Percentiles rank a stretch among this genome's conserved stretches.
Conservation (phyloP, 257 asterid genomes). For the Capsicum rhomboideum region DNA sequence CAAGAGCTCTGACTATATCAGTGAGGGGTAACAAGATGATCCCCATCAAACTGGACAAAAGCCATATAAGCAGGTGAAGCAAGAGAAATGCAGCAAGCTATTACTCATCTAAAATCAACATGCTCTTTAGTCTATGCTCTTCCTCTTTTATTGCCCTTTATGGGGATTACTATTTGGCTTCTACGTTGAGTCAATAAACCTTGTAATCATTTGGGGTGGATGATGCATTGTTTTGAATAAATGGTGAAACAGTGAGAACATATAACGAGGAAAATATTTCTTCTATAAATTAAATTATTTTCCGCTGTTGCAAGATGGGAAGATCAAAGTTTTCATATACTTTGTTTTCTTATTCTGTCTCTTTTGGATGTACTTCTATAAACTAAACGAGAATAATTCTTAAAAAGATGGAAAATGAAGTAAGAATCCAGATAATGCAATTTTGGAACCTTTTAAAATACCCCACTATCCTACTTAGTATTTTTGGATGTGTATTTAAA, state of each 20-base stretch:
- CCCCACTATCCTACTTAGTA: not conserved
- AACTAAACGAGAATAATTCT: not conserved
- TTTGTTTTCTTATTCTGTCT: not conserved
- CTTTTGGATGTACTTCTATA: no score
- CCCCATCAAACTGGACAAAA: not conserved
- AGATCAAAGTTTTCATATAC: not conserved
- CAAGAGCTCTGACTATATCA: not conserved
- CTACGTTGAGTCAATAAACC: not conserved
- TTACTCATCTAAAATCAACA: not conserved
- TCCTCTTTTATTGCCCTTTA: not conserved
- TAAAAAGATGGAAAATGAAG: not conserved
- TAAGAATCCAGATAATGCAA: not conserved
- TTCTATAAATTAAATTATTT: not conserved
- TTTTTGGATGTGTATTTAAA: not conserved
- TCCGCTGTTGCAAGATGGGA: not conserved
- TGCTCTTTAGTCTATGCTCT: not conserved
- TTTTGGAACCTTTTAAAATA: not conserved
- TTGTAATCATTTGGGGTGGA: not conserved
- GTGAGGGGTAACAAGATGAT: not conserved
- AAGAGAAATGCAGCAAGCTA: not conserved
- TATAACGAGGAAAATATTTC: not conserved
- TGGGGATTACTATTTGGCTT: not conserved
- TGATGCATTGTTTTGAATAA: not conserved
- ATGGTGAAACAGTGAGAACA: not conserved
- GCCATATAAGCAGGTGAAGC: not conserved